Conservation (phyloP, 169 alveolate species). For the Plasmodium inui region DNA sequence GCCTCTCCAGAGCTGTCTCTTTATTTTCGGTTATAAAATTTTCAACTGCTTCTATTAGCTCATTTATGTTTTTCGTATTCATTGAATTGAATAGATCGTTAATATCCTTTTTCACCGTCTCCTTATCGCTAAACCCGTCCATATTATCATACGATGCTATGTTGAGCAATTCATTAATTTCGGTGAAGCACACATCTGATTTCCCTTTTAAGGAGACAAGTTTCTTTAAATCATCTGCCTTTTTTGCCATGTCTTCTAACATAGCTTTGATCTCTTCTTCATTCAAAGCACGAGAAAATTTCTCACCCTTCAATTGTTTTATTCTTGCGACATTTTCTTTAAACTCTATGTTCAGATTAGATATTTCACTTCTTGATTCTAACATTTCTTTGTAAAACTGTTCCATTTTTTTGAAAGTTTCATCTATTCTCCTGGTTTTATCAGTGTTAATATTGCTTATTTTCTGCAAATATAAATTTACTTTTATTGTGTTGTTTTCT, state of each 20-base stretch:
- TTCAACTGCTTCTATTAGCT: background rate
- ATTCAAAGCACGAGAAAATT: background rate
- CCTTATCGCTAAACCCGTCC: background rate
- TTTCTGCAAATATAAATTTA: background rate
- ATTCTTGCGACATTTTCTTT: background rate
- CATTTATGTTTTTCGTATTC: background rate
- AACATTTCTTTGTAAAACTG: background rate
- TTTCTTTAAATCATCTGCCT: background rate
- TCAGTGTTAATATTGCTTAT: background rate
- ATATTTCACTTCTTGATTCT: background rate
- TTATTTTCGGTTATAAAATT: background rate
- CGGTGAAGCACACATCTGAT: background rate
- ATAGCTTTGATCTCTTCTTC: slow-evolving; percentile 1
- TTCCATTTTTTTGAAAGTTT: background rate
- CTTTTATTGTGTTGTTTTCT: background rate
- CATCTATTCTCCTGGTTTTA: background rate
- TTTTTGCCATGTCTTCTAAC: slow-evolving; percentile 1
- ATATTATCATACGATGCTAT: background rate
- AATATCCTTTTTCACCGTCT: background rate
- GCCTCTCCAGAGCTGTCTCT: background rate
- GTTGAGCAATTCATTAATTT: slow-evolving; percentile 8
- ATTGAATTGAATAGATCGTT: background rate
- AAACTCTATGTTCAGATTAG: background rate
- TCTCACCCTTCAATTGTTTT: background rate
- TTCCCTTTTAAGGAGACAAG: background rate